Evolutionary conservation across 202 grass and related monocot genomes (phyloP).

Genomic region (Dendrocalamus latiflorus): DNA sequence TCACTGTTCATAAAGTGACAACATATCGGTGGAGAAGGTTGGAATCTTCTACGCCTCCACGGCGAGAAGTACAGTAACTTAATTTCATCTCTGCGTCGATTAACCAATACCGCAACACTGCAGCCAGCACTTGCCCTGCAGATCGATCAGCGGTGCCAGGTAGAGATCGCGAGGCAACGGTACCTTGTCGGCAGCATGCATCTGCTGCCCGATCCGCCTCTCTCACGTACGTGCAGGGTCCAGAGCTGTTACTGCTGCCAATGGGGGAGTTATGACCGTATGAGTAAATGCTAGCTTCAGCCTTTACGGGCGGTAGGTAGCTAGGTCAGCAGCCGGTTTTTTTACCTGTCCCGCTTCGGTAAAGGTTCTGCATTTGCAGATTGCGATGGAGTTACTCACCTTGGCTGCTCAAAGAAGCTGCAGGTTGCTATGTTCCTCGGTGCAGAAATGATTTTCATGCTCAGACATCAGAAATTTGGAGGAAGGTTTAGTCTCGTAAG

Average conservation of each 20-base stretch:
- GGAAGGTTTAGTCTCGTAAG: background rate
- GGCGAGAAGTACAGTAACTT: background rate
- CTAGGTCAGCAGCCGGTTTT: background rate
- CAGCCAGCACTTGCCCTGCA: background rate
- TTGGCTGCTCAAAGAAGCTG: background rate
- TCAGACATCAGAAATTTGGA: background rate
- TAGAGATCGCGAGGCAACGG: background rate
- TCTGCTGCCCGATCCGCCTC: background rate
- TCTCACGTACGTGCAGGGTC: background rate
- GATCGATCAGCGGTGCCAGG: background rate
- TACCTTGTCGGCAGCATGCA: background rate
- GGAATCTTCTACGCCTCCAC: constrained; percentile 16
- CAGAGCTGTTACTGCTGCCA: no score
- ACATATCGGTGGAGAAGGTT: background rate
- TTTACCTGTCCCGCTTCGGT: background rate
- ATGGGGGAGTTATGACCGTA: no score
- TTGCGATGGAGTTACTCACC: background rate
- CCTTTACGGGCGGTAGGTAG: constrained; percentile 4
- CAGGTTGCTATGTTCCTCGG: background rate
- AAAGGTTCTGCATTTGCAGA: background rate
- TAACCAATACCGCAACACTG: background rate
- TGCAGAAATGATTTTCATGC: background rate
- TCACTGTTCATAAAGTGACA: no score
- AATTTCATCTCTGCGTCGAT: background rate
- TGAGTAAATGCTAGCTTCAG: constrained; percentile 10